Evolutionary conservation across 148 eudicot species (phyloP).

Genomic region (Rhododendron molle): DNA sequence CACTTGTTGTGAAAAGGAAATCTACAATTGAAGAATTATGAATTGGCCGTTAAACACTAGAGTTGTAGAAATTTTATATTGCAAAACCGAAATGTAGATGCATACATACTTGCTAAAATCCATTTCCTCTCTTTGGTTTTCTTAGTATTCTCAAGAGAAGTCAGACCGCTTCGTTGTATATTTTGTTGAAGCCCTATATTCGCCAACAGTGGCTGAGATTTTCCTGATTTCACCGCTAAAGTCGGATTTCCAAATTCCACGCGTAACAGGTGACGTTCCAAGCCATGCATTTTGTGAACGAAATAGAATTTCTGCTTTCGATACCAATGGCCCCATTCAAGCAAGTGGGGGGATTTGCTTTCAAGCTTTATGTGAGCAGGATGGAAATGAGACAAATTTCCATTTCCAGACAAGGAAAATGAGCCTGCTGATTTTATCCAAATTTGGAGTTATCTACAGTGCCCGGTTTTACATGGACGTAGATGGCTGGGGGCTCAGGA

Average conservation of each 20-base stretch:
- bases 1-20: no score
- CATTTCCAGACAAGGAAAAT: neutral
- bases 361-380: neutral
- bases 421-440: neutral
- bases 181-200: neutral
- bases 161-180: neutral
- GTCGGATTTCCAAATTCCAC: neutral
- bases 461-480: neutral
- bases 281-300: neutral
- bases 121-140: neutral
- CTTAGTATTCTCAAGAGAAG: no score
- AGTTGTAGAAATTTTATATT: no score
- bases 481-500: neutral
- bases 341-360: neutral
- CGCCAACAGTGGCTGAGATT: neutral
- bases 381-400: neutral
- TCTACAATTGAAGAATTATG: no score
- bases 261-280: neutral
- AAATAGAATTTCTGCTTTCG: neutral
- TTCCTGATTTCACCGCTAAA: neutral
- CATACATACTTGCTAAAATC: neutral
- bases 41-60: no score
- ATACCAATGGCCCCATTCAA: neutral
- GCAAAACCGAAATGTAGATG: neutral
- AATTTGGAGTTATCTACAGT: neutral